phyloP scores from a whole-genome alignment of 352 stramenopile genomes.

The Phytophthora sansomeana region DNA sequence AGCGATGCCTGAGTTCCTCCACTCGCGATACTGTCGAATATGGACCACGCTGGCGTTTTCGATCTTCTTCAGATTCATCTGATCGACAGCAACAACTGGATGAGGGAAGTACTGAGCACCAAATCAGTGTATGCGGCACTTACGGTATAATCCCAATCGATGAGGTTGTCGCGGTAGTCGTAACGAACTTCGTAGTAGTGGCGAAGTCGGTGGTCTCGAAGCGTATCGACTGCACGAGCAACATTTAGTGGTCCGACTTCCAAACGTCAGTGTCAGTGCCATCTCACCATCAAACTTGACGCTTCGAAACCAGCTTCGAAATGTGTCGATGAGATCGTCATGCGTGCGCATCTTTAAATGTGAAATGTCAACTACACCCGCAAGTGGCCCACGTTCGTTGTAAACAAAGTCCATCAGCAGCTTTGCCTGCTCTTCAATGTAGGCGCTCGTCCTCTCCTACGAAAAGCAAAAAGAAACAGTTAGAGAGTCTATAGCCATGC shows the following conservation, averaged over 20 bases:
- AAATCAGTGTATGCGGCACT: not conserved
- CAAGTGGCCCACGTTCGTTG: slow-evolving; percentile 66
- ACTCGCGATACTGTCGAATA: slow-evolving; percentile 91
- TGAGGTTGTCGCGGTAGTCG: slow-evolving; percentile 92
- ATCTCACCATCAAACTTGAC: slow-evolving; percentile 80
- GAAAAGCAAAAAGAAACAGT: slow-evolving; percentile 1
- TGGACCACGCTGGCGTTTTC: slow-evolving; percentile 94
- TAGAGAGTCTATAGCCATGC: not conserved
- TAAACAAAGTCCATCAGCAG: slow-evolving; percentile 77
- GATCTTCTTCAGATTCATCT: slow-evolving; percentile 88
- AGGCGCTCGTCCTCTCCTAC: slow-evolving; percentile 82
- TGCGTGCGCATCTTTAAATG: slow-evolving; percentile 91
- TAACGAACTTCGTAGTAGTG: slow-evolving; percentile 94
- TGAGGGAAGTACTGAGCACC: not conserved
- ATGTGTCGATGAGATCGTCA: slow-evolving; percentile 90
- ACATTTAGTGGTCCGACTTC: not conserved
- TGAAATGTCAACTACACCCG: slow-evolving; percentile 79
- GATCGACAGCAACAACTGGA: not conserved
- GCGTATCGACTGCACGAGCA: slow-evolving; percentile 53
- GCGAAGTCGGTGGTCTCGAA: slow-evolving; percentile 90
- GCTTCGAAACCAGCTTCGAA: slow-evolving; percentile 81
- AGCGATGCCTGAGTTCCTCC: slow-evolving; percentile 92
- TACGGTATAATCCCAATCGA: slow-evolving; percentile 96
- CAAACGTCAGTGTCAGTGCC: not conserved
- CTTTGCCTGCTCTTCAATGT: slow-evolving; percentile 82